Evolutionary conservation across 1,284 basidiomycete species (phyloP), one percentile per base, ranked within the genome.

Genomic region (Pterulicium gracile): DNA sequence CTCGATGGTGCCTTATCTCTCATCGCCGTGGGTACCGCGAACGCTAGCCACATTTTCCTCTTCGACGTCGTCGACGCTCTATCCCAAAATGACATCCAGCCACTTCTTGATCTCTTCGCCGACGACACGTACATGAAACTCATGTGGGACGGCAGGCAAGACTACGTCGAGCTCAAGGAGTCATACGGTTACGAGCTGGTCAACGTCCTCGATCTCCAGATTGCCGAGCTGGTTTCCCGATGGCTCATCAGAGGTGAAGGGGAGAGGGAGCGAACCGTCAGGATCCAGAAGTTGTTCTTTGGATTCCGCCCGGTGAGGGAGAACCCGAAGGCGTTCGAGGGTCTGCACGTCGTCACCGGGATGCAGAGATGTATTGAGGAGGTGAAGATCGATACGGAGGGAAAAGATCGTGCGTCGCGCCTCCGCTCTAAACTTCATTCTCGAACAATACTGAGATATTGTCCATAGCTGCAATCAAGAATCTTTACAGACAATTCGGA

Each of bases 61-160:
- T 64, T 72, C 46, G 70, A 71, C 52, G 58, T 61, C 45, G 54
- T 64, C 47, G n/a, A n/a, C n/a, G 51, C 60, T 20, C 59, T 69
- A 42, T 49, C 4, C 27, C n/a, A 7, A 13, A 18, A 18, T 5
- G 36, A 18, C 7, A 43, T 66, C 18, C 50, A 52, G 4, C 49
- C 45, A 19, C 47, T 68, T 2, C 49, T 64, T 10, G 32, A 47
- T 14, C 51, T 67, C n/a, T 58, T 70, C 42, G 50, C 52, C 24
- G 49, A 60, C 17, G 49, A 54, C 4, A 46, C 48, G 1, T 51
- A 68, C 39, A 56, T 59, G 21, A 71, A 72, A 55, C 50, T 72
- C 47, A 66, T 68, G 47, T 71, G 69, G 69, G 69, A 71, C 50
- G 70, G 68, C 14, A 60, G 68, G 1, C 62, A 66, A 55, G 69